A percentile compares a stretch with the other conserved stretches of the same genome.
phyloP scores from a whole-genome alignment of 2,329 filamentous ascomycete species.

The Pestalotiopsis sp. region DNA sequence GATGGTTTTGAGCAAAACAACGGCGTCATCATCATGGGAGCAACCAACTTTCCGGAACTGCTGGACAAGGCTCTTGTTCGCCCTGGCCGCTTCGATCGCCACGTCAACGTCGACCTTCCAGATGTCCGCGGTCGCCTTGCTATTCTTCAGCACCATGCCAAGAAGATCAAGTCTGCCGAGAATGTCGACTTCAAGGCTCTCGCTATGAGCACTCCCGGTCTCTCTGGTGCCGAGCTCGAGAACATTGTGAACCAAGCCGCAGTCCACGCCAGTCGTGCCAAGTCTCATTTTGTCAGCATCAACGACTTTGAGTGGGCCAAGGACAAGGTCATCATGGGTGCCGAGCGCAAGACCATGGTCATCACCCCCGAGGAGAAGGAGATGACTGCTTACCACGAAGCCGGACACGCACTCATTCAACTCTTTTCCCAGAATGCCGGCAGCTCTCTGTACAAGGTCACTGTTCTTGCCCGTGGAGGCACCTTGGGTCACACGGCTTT shows the following conservation, averaged over 20 bases:
- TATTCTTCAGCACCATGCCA: conserved; percentile 91
- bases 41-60: conserved; percentile 93
- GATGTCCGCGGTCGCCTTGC: conserved; percentile 92
- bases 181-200: conserved; percentile 85
- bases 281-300: conserved; percentile 74
- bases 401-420: conserved; percentile 88
- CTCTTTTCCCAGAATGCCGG: conserved; percentile 76
- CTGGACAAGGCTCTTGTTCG: conserved; percentile 94
- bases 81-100: conserved; percentile 93
- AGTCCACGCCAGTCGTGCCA: conserved; percentile 88
- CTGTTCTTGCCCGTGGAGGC: conserved; percentile 88
- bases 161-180: conserved; percentile 79
- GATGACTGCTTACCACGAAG: conserved; percentile 95
- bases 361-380: conserved; percentile 94
- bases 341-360: conserved; percentile 86
- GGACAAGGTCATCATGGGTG: conserved; percentile 97
- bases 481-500: conserved; percentile 85
- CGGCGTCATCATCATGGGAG: conserved; percentile 92
- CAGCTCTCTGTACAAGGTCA: conserved; percentile 91
- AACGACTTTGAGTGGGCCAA: conserved; percentile 95
- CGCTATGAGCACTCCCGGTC: conserved; percentile 85
- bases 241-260: conserved; percentile 97
- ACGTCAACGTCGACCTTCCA: conserved; percentile 84
- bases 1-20: conserved; percentile 96
- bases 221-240: conserved; percentile 94